A percentile compares a stretch with the other conserved stretches of the same genome.
These are phyloP conservation scores for Protomyces pachydermus DNA, from an alignment of 1,139 yeast genomes.

Conservation along the genomic window DNA sequence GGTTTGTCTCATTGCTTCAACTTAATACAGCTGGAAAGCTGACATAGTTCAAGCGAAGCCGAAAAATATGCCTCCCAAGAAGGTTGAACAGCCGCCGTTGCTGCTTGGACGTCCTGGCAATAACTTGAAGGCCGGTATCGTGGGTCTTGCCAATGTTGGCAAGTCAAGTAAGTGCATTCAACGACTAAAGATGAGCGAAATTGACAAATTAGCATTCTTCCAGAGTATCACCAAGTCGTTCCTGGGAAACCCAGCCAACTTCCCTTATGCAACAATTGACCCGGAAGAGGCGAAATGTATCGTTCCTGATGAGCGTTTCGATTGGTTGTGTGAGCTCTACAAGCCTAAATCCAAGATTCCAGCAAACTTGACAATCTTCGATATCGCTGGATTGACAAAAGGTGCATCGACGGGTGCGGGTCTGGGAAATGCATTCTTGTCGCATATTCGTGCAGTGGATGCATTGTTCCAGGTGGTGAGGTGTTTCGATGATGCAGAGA, in stretches of 20 bases:
- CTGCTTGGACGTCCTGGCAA: conserved; percentile 89
- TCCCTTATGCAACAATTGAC: conserved; percentile 95
- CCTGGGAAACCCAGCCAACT: conserved; percentile 92
- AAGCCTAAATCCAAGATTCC: conserved; percentile 86
- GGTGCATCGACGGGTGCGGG: conserved; percentile 99
- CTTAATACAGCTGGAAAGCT: background rate
- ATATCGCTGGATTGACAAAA: conserved; percentile 96
- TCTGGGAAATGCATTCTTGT: conserved; percentile 93
- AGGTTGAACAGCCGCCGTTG: conserved; percentile 84
- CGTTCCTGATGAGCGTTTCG: conserved; percentile 90
- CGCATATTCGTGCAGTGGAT: conserved; percentile 96
- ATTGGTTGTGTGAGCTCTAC: conserved; percentile 63
- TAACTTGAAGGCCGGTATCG: conserved; percentile 85
- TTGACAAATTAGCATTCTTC: conserved; percentile 41
- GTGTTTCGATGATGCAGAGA: conserved; percentile 96
- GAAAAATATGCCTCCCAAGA: conserved; percentile 81
- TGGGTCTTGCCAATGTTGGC: conserved; percentile 56
- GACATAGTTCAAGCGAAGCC: conserved; percentile 2
- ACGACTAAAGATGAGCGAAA: conserved; percentile 33
- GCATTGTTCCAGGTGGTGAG: conserved; percentile 97
- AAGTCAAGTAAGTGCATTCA: conserved; percentile 53
- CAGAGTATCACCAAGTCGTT: conserved; percentile 80
- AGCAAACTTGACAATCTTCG: conserved; percentile 88
- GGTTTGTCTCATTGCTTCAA: background rate
- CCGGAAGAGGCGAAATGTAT: conserved; percentile 98